phyloP scores from a whole-genome alignment of 139 green algal genomes.

The Haematococcus lacustris region DNA sequence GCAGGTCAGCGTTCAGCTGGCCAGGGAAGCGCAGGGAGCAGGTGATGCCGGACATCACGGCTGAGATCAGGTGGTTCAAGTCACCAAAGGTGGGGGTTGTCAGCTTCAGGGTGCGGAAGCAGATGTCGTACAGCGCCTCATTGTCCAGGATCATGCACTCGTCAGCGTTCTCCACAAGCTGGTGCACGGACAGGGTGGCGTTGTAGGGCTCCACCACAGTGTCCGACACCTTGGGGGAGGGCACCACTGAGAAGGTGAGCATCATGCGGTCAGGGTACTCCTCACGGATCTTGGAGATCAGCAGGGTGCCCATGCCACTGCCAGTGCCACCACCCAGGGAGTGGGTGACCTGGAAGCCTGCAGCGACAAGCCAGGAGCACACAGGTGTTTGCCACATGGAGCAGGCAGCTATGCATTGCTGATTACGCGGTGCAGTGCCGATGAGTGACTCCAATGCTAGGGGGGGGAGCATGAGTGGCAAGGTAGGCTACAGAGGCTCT shows the following conservation, averaged over 20 bases:
- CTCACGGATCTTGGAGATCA: constrained; percentile 98
- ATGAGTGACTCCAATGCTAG: no score
- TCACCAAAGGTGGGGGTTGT: constrained; percentile 91
- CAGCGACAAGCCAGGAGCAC: no score
- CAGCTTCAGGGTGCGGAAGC: constrained; percentile 85
- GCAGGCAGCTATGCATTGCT: no score
- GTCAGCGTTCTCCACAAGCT: constrained; percentile 98
- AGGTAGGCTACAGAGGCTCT: no score
- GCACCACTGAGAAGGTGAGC: constrained; percentile 98
- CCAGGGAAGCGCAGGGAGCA: constrained; percentile 99
- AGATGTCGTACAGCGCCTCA: constrained; percentile 91
- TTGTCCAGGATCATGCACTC: constrained; percentile 98
- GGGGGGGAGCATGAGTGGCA: no score
- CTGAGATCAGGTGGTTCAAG: constrained; percentile 98
- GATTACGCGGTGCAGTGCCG: no score
- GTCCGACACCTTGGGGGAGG: constrained; percentile 98
- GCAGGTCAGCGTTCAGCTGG: no score
- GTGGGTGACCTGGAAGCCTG: constrained; percentile 89
- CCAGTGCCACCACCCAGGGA: constrained; percentile 94
- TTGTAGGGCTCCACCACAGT: constrained; percentile 99
- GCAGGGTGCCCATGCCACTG: constrained; percentile 96
- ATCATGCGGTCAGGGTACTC: constrained; percentile 99
- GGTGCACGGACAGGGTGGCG: constrained; percentile 98
- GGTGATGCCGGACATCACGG: constrained; percentile 98
- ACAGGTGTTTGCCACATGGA: no score